Conservation (phyloP, 73 alveolate genomes). For the Paramecium pentaurelia region DNA sequence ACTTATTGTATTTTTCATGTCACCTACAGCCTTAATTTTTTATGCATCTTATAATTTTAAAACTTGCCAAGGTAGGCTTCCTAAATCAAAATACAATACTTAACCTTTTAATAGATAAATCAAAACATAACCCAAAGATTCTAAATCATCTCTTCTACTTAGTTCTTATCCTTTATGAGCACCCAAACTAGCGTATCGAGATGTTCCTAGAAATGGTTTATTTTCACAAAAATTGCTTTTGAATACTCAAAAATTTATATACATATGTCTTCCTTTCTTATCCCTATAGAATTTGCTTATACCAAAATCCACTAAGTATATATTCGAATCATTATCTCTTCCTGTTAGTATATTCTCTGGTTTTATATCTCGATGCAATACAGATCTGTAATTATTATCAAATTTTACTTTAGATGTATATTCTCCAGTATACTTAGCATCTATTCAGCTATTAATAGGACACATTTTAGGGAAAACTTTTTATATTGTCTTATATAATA, state of each 20-base stretch:
- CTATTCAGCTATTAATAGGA: constrained; percentile 25
- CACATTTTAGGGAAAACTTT: constrained; percentile 47
- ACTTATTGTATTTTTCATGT: background rate
- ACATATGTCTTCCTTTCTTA: constrained; percentile 49
- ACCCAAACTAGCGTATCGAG: constrained; percentile 73
- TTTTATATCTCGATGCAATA: constrained; percentile 93
- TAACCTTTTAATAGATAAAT: constrained; percentile 66
- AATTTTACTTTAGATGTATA: background rate
- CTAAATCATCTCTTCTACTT: constrained; percentile 83
- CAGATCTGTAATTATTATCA: constrained; percentile 67
- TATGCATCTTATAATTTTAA: constrained; percentile 68
- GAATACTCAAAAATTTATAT: background rate
- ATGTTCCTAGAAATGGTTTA: constrained; percentile 64
- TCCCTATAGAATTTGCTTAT: constrained; percentile 81
- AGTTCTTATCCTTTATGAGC: constrained; percentile 86
- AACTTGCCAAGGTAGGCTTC: constrained; percentile 93
- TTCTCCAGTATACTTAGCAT: constrained; percentile 42
- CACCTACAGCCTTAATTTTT: constrained; percentile 37
- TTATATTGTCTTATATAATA: constrained; percentile 38
- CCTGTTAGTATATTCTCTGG: constrained; percentile 84
- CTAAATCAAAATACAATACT: background rate
- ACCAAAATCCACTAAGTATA: constrained; percentile 92
- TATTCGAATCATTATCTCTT: constrained; percentile 67
- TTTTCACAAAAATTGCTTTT: background rate
- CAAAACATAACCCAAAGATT: constrained; percentile 77